These are phyloP conservation scores for Cicer yamashitae DNA, from an alignment of 306 rosid species.

Conservation along the genomic window DNA sequence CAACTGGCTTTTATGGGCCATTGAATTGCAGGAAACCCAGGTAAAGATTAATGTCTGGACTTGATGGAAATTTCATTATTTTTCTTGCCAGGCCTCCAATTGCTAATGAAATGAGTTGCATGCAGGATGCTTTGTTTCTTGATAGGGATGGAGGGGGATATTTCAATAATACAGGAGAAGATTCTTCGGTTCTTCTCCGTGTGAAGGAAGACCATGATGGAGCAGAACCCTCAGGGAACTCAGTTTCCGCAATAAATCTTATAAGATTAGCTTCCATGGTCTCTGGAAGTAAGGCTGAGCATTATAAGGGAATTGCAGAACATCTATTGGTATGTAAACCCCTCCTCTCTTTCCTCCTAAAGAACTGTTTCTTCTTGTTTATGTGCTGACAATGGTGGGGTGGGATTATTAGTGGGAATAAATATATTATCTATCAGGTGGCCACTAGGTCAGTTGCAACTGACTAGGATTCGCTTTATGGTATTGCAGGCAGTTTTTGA, in stretches of 20 bases:
- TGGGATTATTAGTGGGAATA: conserved; percentile 18
- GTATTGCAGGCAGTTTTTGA: conserved; percentile 83
- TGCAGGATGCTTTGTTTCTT: conserved; percentile 89
- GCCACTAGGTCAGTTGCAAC: conserved; percentile 10
- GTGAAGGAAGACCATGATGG: conserved; percentile 97
- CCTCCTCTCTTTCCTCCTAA: conserved; percentile 32
- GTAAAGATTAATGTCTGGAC: conserved; percentile 52
- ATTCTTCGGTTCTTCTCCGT: conserved; percentile 83
- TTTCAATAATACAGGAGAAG: conserved; percentile 90
- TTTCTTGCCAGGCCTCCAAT: conserved; percentile 6
- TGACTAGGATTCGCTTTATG: conserved; percentile 37
- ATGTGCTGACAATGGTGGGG: conserved; percentile 10
- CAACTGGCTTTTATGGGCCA: conserved; percentile 87
- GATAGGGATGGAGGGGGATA: conserved; percentile 92
- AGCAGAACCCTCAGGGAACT: conserved; percentile 97
- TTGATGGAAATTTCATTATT: conserved; percentile 9
- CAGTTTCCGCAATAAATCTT: conserved; percentile 80
- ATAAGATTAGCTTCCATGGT: conserved; percentile 75
- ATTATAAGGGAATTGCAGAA: conserved; percentile 74
- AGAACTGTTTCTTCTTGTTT: conserved; percentile 24
- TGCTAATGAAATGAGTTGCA: conserved; percentile 40
- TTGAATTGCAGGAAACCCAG: conserved; percentile 84
- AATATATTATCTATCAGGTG: conserved; percentile 22
- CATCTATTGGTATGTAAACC: conserved; percentile 73
- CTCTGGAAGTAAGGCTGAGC: conserved; percentile 67